Evolutionary conservation across 208 protist species (phyloP).

Genomic region (Acanthamoeba lugdunensis): DNA sequence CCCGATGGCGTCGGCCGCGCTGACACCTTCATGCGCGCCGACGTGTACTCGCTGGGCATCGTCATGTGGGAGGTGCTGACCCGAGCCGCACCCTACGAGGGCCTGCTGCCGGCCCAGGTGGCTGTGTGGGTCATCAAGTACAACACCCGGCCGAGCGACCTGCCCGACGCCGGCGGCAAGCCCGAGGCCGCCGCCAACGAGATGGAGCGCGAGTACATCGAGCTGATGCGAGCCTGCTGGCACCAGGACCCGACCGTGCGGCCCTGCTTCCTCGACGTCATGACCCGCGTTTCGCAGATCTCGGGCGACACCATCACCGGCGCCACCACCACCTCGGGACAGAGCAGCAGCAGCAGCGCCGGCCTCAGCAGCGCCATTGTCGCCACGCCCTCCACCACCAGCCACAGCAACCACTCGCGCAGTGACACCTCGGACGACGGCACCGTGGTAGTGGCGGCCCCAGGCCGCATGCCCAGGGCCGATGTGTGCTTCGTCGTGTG

Average conservation of each 20-base stretch:
- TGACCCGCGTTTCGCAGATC: neutral
- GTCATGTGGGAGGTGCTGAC: conserved; percentile 3
- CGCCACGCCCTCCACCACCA: neutral
- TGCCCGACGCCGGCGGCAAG: conserved; percentile 4
- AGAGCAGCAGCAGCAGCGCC: neutral
- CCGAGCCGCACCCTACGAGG: neutral
- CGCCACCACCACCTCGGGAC: neutral
- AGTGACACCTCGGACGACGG: neutral
- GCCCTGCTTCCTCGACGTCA: conserved; percentile 11
- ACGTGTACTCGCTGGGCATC: neutral
- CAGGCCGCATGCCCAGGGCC: neutral
- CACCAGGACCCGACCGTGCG: neutral
- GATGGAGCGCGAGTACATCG: conserved; percentile 10
- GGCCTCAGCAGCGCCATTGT: neutral
- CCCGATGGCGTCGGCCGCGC: neutral
- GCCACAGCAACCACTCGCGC: neutral
- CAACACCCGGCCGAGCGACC: neutral
- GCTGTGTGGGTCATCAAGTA: neutral
- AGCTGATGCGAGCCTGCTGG: conserved; percentile 13
- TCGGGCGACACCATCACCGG: neutral
- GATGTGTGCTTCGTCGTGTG: conserved; percentile 21
- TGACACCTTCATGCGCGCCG: neutral
- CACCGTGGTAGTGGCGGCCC: neutral
- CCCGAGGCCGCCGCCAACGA: neutral
- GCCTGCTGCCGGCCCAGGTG: neutral